Conservation (phyloP, 2,329 filamentous ascomycete genomes). For the Cladosporium sp. region DNA sequence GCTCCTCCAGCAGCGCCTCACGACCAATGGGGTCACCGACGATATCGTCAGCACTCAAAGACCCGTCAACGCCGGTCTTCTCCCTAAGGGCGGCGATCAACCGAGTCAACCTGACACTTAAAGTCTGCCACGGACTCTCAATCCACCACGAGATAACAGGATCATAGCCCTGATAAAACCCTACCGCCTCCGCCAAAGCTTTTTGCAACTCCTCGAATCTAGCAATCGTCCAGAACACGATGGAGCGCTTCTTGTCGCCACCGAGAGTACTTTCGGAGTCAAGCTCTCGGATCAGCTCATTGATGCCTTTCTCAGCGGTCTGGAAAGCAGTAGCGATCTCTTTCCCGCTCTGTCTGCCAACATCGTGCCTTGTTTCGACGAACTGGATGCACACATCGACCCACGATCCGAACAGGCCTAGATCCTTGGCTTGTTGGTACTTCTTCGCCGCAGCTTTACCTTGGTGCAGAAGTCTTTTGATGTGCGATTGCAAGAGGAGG, state of each 20-base stretch:
- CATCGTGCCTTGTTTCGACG: background rate
- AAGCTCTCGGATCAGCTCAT: background rate
- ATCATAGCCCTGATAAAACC: conserved; percentile 58
- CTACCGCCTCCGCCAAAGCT: conserved; percentile 50
- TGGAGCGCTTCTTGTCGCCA: background rate
- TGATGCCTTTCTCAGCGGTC: background rate
- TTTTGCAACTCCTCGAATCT: conserved; percentile 37
- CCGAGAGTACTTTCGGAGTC: background rate
- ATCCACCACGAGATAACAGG: conserved; percentile 61
- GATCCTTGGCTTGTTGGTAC: background rate
- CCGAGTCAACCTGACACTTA: conserved; percentile 41
- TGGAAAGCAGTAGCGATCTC: background rate
- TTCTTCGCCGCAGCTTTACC: background rate
- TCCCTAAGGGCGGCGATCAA: conserved; percentile 43
- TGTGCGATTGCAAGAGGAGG: background rate
- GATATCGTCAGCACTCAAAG: conserved; percentile 51
- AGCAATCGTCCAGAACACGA: background rate
- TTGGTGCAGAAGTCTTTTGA: background rate
- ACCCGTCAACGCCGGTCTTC: conserved; percentile 48
- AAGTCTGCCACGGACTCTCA: conserved; percentile 44
- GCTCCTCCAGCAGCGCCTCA: conserved; percentile 52
- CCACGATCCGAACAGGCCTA: background rate
- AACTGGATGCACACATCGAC: background rate
- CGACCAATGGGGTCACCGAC: conserved; percentile 59
- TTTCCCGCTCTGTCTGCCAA: background rate